Base-by-base conservation (phyloP, 2,329 filamentous ascomycete species). In the Colletotrichum sp. region DNA sequence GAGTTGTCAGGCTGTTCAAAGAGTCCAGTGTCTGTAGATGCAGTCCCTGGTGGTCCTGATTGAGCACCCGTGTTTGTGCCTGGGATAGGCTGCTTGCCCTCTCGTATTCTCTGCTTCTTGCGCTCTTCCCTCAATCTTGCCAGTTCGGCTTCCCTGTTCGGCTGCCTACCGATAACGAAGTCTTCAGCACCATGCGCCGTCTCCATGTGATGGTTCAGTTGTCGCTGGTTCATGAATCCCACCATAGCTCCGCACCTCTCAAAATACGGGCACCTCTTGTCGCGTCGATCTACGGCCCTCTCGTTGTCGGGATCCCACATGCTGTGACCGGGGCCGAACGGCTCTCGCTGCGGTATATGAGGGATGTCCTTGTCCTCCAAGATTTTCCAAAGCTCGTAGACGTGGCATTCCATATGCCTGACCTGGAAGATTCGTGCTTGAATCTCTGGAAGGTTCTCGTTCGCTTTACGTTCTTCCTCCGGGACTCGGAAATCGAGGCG, bases 381-480 rank as follows among this genome's bases (percentile, higher is more conserved):
- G 13, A 73, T 30, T 49, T 77, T 71, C 77, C 77, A 78, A 28
- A 78, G 77, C 39, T 71, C 34, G 32, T 66, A 77, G 69, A 78
- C 72, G 49, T 78, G 77, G n/a, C 77, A 78, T 69, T 78, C 77
- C 69, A 78, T 78, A 52, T 78, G 77, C 7, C 62, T 21, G n/a
- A 73, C 65, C 34, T 78, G 77, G 16, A 55, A 49, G 8, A 36
- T 26, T 13, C 77, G 64, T 12, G 57, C 65, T 16, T 60, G 66
- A 30, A 36, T 63, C 13, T 73, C 57, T 5, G 39, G 64, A 6
- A 62, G 59, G 32, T 52, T 30, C 21, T 57, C 36, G 7, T 64
- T 15, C 9, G 18, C 28, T 24, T 69, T 65, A 8, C 60, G n/a
- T n/a, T 68, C 66, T 7, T 64, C 70, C n/a, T 52, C 21, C 13